Conservation (phyloP, 305 asterid species). For the Plantago coronopus region DNA sequence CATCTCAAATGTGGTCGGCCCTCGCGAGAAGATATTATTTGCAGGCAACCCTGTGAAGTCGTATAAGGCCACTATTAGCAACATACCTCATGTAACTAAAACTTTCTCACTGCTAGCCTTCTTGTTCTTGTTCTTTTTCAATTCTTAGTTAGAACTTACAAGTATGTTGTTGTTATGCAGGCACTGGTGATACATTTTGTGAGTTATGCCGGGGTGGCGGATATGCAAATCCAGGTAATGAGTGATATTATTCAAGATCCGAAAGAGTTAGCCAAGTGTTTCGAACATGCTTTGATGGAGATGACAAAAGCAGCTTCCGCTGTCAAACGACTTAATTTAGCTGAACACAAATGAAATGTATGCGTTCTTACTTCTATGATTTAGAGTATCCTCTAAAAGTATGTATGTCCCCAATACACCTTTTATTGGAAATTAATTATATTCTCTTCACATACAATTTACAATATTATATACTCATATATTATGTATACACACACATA, state of each 20-base stretch:
- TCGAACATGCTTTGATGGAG: slow-evolving; percentile 56
- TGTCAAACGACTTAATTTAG: neutral
- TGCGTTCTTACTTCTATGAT: too few relatives aligned
- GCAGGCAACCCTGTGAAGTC: slow-evolving; percentile 35
- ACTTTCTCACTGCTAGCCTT: neutral
- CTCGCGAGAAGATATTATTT: slow-evolving; percentile 40
- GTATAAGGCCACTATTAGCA: slow-evolving; percentile 32
- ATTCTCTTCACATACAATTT: too few relatives aligned
- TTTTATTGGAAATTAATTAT: too few relatives aligned
- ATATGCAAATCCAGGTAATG: slow-evolving; percentile 67
- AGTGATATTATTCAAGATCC: slow-evolving; percentile 68
- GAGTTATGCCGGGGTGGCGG: slow-evolving; percentile 72
- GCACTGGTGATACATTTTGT: slow-evolving; percentile 81
- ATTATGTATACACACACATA: too few relatives aligned
- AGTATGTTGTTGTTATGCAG: slow-evolving; percentile 28
- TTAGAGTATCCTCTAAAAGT: too few relatives aligned
- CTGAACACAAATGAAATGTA: too few relatives aligned
- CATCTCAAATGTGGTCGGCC: slow-evolving; percentile 48
- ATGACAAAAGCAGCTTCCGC: slow-evolving; percentile 49
- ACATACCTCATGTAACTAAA: slow-evolving; percentile 62
- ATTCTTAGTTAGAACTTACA: neutral
- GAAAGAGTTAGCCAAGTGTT: slow-evolving; percentile 51
- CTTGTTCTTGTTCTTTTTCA: neutral
- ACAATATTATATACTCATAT: too few relatives aligned
- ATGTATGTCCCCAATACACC: too few relatives aligned